phyloP scores from a whole-genome alignment of 768 basidiomycete species.

The Leucosporidium yakuticum region DNA sequence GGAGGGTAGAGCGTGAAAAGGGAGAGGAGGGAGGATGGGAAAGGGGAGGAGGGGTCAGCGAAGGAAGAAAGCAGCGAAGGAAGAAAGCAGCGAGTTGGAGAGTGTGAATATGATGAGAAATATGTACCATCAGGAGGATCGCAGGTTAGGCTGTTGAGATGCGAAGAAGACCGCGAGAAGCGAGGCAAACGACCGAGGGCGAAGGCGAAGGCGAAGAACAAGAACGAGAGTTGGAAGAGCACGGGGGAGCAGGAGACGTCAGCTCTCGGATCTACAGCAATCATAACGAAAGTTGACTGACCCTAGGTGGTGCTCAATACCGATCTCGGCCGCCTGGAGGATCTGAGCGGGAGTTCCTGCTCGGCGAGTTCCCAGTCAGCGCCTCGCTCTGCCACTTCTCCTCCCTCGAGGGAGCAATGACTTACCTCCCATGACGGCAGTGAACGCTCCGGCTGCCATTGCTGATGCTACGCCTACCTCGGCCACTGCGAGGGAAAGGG shows the following conservation, averaged over 20 bases:
- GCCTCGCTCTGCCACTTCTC: no score
- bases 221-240: not conserved
- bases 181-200: slow-evolving; percentile 26
- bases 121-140: slow-evolving; percentile 78
- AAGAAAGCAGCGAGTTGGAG: no score
- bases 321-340: slow-evolving; percentile 53
- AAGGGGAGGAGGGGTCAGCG: no score
- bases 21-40: no score
- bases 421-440: slow-evolving; percentile 77
- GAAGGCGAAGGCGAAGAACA: slow-evolving; percentile 1
- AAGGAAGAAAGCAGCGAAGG: no score
- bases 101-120: no score
- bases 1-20: no score
- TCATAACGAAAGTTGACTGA: no score
- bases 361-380: slow-evolving; percentile 51
- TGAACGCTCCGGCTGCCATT: slow-evolving; percentile 91
- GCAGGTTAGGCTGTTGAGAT: slow-evolving; percentile 58
- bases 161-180: not conserved
- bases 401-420: no score
- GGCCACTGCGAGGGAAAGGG: slow-evolving; percentile 49
- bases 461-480: slow-evolving; percentile 97
- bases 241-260: no score
- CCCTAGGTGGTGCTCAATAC: slow-evolving; percentile 77
- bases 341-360: slow-evolving; percentile 44
- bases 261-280: no score